Evolutionary conservation across 805 yeast species (phyloP).

Genomic region (Yarrowia sp.): DNA sequence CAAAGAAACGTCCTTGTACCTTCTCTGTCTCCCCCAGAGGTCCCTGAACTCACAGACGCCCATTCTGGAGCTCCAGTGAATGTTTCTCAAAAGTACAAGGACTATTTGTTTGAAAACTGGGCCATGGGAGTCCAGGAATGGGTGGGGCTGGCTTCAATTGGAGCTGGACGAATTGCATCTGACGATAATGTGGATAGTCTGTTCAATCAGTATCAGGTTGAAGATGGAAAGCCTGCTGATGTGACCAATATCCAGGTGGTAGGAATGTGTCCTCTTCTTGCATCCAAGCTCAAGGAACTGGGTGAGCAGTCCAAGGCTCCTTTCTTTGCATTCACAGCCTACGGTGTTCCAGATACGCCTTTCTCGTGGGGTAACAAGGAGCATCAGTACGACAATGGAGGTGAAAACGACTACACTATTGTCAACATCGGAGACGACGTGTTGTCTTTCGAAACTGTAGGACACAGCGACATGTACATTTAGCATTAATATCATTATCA

Average conservation of each 20-base stretch:
- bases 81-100: slow-evolving; percentile 9
- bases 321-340: slow-evolving; percentile 40
- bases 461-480: slow-evolving; percentile 35
- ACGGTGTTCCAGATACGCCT: slow-evolving; percentile 44
- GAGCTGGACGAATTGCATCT: slow-evolving; percentile 40
- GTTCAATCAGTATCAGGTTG: slow-evolving; percentile 41
- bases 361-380: slow-evolving; percentile 43
- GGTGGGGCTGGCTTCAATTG: slow-evolving; percentile 42
- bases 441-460: slow-evolving; percentile 28
- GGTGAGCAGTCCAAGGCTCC: slow-evolving; percentile 32
- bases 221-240: slow-evolving; percentile 7
- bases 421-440: slow-evolving; percentile 28
- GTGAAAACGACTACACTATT: slow-evolving; percentile 43
- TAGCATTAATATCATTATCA: slow-evolving; percentile 1
- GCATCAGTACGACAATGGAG: slow-evolving; percentile 42
- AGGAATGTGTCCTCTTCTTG: slow-evolving; percentile 12
- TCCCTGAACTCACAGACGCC: slow-evolving; percentile 24
- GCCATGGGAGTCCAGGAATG: slow-evolving; percentile 42
- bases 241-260: slow-evolving; percentile 10
- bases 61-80: slow-evolving; percentile 10
- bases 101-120: slow-evolving; percentile 42
- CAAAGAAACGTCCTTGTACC: slow-evolving; percentile 10
- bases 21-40: slow-evolving; percentile 3
- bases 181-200: slow-evolving; percentile 41
- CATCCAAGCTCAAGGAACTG: slow-evolving; percentile 13